phyloP scores from a whole-genome alignment of 805 yeast species.

The Barnettozyma botsteinii region DNA sequence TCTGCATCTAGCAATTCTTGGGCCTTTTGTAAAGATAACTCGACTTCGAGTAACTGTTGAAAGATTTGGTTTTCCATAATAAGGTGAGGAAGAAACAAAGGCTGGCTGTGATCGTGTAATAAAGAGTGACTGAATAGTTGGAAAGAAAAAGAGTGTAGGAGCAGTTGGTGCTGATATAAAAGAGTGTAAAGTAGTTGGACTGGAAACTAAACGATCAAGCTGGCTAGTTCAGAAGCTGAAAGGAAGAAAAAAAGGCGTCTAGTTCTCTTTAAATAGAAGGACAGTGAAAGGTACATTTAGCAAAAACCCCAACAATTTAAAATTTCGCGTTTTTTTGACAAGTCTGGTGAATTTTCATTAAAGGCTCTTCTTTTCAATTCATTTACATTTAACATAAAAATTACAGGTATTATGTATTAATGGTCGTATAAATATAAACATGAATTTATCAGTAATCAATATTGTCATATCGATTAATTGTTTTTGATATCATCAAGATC shows the following conservation, averaged over 20 bases:
- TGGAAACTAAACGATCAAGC: background rate
- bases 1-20: background rate
- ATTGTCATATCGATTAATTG: too few species aligned
- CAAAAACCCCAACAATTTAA: too few species aligned
- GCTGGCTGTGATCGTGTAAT: background rate
- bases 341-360: background rate
- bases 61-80: conserved; percentile 17
- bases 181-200: conserved; percentile 1
- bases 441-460: too few species aligned
- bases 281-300: conserved; percentile 2
- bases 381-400: too few species aligned
- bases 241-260: background rate
- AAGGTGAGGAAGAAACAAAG: background rate
- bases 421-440: too few species aligned
- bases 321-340: conserved; percentile 2
- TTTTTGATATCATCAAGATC: too few species aligned
- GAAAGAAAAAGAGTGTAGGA: background rate
- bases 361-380: too few species aligned
- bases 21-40: conserved; percentile 8
- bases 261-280: background rate
- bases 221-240: background rate
- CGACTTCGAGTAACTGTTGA: conserved; percentile 20
- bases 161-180: background rate
- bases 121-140: background rate
- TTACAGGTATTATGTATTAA: too few species aligned